phyloP scores from a whole-genome alignment of 805 yeast genomes.

The Cyberlindnera petersonii region DNA sequence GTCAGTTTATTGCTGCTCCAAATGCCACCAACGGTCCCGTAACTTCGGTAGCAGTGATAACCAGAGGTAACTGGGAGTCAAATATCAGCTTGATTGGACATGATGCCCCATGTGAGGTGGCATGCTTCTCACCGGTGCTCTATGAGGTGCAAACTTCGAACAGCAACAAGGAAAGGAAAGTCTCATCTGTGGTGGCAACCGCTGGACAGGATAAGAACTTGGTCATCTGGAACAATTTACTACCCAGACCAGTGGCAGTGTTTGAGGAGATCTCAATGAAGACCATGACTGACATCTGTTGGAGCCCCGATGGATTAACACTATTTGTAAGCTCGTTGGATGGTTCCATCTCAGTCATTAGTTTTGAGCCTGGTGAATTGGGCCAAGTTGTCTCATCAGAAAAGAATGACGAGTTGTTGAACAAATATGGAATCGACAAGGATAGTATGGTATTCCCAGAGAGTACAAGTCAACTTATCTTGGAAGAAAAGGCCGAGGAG shows the following conservation, averaged over 20 bases:
- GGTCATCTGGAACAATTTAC: slow-evolving; percentile 82
- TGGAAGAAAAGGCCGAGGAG: slow-evolving; percentile 61
- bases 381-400: slow-evolving; percentile 63
- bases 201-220: slow-evolving; percentile 92
- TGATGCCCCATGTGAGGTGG: slow-evolving; percentile 82
- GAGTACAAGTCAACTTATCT: slow-evolving; percentile 66
- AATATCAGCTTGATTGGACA: slow-evolving; percentile 76
- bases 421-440: slow-evolving; percentile 83
- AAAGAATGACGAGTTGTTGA: slow-evolving; percentile 62
- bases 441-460: slow-evolving; percentile 86
- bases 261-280: slow-evolving; percentile 72
- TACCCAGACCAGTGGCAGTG: slow-evolving; percentile 73
- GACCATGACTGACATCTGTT: slow-evolving; percentile 81
- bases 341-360: slow-evolving; percentile 68
- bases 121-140: slow-evolving; percentile 66
- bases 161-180: slow-evolving; percentile 29
- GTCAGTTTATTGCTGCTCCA: slow-evolving; percentile 81
- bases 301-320: slow-evolving; percentile 79
- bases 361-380: slow-evolving; percentile 60
- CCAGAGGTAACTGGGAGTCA: slow-evolving; percentile 77
- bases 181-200: slow-evolving; percentile 80
- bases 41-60: slow-evolving; percentile 66
- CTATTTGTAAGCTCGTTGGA: slow-evolving; percentile 80
- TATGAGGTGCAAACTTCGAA: slow-evolving; percentile 35
- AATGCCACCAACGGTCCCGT: slow-evolving; percentile 84